These are phyloP conservation scores for Harringtonia aguacate DNA, from an alignment of 2,329 filamentous ascomycete genomes.

Conservation along the genomic window DNA sequence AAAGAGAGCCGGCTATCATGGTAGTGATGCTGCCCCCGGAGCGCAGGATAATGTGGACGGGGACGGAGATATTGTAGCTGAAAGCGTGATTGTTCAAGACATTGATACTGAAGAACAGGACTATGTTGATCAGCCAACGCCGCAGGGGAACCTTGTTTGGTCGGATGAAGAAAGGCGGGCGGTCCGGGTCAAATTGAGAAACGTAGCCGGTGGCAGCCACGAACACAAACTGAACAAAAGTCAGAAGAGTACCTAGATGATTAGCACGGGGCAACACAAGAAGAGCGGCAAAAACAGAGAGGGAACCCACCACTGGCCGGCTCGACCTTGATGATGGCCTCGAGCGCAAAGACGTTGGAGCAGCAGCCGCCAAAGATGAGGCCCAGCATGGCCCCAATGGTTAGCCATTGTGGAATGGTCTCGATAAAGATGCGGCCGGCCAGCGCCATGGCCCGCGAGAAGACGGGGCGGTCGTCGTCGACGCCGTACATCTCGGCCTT, in stretches of 20 bases:
- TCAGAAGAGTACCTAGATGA: conserved; percentile 63
- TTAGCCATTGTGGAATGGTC: conserved; percentile 52
- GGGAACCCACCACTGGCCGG: conserved; percentile 59
- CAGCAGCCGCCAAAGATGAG: conserved; percentile 77
- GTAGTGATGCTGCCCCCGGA: conserved; percentile 95
- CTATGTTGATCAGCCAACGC: conserved; percentile 81
- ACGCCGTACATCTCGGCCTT: conserved; percentile 45
- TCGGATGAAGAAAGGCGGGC: conserved; percentile 61
- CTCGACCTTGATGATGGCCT: conserved; percentile 90
- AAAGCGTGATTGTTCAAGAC: conserved; percentile 97
- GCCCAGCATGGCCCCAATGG: conserved; percentile 57
- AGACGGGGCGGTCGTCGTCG: conserved; percentile 38
- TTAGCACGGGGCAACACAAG: conserved; percentile 1
- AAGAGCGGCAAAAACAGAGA: not conserved
- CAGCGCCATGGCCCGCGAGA: conserved; percentile 38
- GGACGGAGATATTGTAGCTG: conserved; percentile 91
- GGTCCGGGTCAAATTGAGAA: conserved; percentile 58
- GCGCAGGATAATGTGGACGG: conserved; percentile 90
- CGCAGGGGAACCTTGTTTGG: conserved; percentile 71
- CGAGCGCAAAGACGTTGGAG: conserved; percentile 79
- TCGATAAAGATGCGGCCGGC: conserved; percentile 43
- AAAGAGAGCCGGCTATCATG: conserved; percentile 79
- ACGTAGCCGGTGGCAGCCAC: conserved; percentile 70
- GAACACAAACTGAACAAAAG: conserved; percentile 80
- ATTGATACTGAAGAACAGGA: conserved; percentile 88